Base-by-base conservation (phyloP, 352 stramenopile species). In the Aphanomyces invadans region DNA sequence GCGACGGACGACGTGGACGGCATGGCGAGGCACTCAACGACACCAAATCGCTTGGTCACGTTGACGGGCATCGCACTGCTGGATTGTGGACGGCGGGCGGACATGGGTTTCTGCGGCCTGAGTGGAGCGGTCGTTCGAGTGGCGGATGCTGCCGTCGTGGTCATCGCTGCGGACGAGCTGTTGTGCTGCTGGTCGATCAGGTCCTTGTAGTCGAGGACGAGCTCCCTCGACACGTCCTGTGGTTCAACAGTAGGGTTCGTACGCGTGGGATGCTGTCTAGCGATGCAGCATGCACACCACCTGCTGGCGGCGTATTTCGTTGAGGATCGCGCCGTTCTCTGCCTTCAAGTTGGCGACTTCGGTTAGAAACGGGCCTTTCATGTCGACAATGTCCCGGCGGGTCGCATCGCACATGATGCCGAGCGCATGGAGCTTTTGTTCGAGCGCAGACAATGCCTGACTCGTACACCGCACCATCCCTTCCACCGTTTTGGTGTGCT, bases 301-400 rank as follows among this genome's bases (percentile, higher is more conserved):
- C 70, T 88, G 80, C 65, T 76, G 88, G 9, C 82, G 76, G 46
- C 80, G 70, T 28, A 91, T 87, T 55, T 91, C 80, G 25, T 78
- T 65, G 25, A 87, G 39, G 38, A 91, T 87, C 9, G 79, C 71
- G 3, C 80, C 71, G 57, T 89, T 91, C 48, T 91, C 83, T 62
- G 89, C 76, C 29, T 79, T 70, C 44, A 91, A 44, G 54, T 91
- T 89, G 21, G 71, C 75, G 11, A 78, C 74, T 46, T 80, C 62
- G 3, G 79, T 89, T 46, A 76, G 59, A 32, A 89, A 72, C 19
- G 79, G 83, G 1, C 72, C 80, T 72, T 80, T 87, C 4, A 89
- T 74, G 1, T 61, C 65, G 3, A 73, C 70, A 12, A 87, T 61
- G 7, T 88, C 79, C 15, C 55, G 55, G 9, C 36, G 21, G 11